phyloP scores from a whole-genome alignment of 305 asterid genomes.

The Fraxinus ornus region DNA sequence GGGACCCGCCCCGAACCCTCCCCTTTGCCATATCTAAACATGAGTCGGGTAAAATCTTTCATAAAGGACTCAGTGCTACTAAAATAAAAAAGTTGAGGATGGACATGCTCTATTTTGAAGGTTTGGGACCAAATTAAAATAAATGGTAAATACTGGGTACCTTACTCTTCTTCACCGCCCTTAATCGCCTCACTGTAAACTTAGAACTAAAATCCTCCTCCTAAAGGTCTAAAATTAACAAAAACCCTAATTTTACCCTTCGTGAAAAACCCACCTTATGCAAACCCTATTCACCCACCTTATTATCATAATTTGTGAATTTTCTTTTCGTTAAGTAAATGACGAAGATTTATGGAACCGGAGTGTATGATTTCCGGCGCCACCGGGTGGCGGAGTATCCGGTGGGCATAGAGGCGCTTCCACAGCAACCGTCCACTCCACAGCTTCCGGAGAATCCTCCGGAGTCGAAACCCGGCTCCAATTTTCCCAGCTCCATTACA shows the following conservation, averaged over 20 bases:
- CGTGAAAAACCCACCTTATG: conserved; percentile 19
- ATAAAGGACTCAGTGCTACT: no score
- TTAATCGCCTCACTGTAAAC: not conserved
- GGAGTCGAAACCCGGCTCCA: conserved; percentile 55
- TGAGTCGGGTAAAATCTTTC: no score
- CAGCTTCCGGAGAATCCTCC: conserved; percentile 46
- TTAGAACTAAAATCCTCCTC: not conserved
- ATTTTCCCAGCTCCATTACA: conserved; percentile 69
- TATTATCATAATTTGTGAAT: not conserved
- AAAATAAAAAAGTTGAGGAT: no score
- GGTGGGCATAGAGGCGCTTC: conserved; percentile 38
- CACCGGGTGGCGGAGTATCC: conserved; percentile 97
- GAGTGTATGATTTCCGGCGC: conserved; percentile 82
- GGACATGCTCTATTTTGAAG: no score
- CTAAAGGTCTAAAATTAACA: not conserved
- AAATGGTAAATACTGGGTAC: not conserved
- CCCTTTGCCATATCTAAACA: no score
- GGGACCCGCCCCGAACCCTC: no score
- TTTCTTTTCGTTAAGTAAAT: conserved; percentile 23
- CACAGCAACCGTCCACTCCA: conserved; percentile 1
- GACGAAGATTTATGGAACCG: conserved; percentile 81
- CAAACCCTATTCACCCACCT: not conserved
- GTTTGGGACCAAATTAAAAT: no score
- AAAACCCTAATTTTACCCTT: not conserved
- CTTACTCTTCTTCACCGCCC: not conserved